Evolutionary conservation across 2,329 filamentous ascomycete species (phyloP), one percentile per base, ranked within the genome.

Genomic region (Calcarisporium arbuscula): DNA sequence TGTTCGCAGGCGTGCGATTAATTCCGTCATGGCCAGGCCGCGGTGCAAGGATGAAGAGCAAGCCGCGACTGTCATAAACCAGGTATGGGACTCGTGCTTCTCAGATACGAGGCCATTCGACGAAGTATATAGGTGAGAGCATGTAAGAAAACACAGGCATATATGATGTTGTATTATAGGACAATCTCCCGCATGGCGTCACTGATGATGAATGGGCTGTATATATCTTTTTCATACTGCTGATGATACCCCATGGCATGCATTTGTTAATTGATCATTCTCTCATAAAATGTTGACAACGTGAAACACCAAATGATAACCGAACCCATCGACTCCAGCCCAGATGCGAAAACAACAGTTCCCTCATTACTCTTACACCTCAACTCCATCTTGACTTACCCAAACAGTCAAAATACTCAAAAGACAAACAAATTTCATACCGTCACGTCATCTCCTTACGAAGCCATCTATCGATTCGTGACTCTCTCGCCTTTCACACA

Each of bases 31-130:
- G 65, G 80, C 76, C 21, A 72, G 92, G 41, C 87, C 88, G 12
- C 71, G 73, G 30, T 92, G 89, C 55, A 85, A 85, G 58, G 85
- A 94, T 59, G 81, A 94, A 50, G 79, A 80, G 11, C 85, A 96
- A 47, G 92, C 92, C 5, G 75, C 78, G 33, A 86, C 84, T 63
- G 80, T 94, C 18, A 87, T 98, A 38, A 92, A 96, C 61, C 82
- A 94, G 61, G 92, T 98, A n/a, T 98, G 90, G 87, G 89, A 95
- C 48, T 95, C 88, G 50, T 98, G 92, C 60, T 98, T 94, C 58
- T 68, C 77, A 33, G 92, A 98, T 61, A 96, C 90, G 5, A 72
- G 92, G 52, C 92, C 92, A 3, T 98, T 98, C 61, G 88, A 96
- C 58, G 90, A 96, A 58, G 88, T 98, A 34, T 98, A 95, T 60